Evolutionary conservation across 176 grass and related monocot genomes (phyloP), one percentile per base, ranked within the genome.

Genomic region (Bonia amplexicaulis): DNA sequence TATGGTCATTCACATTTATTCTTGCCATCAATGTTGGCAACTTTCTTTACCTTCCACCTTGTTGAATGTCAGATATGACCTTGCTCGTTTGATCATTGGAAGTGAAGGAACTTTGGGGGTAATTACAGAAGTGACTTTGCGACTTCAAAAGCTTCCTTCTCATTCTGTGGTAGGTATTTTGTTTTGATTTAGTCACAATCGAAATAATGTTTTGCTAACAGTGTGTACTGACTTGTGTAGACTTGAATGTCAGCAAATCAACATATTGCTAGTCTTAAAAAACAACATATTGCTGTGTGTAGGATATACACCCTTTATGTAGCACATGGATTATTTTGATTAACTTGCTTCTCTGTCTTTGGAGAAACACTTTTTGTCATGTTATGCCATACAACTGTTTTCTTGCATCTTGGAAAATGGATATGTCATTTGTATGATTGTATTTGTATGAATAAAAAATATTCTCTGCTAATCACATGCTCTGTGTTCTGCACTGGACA

Each of bases 81-180:
- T 99, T 78, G 79, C 93, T 83, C 89, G 93, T 66, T 88, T 99
- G 84, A 92, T 99, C 37, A 96, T 99, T 86, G 96, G 96, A 55
- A 99, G 96, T 82, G 96, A 96, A 92, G 93, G 96, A 74, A 99
- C 96, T 80, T 90, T 96, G 63, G 96, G 96, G 60, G 70, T 96
- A 66, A 99, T 99, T 85, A 99, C 91, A 67, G 93, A 99, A 90
- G 91, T 92, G 35, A 99, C 93, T 87, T 88, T 99, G 83, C 91
- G 96, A 52, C 93, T 99, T 84, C 93, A 96, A 74, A 99, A 87
- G 58, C 78, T 99, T 89, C 96, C 96, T 61, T 92, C 92, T 33
- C 93, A 96, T 92, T 96, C 91, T 11, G 91, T 96, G 81, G 96
- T 98, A 90, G 80, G 72, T 64, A 51, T 91, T 73, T 82, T 85